These are phyloP conservation scores for Fusarium acutatum DNA, from an alignment of 2,329 filamentous ascomycete species.

Conservation along the genomic window DNA sequence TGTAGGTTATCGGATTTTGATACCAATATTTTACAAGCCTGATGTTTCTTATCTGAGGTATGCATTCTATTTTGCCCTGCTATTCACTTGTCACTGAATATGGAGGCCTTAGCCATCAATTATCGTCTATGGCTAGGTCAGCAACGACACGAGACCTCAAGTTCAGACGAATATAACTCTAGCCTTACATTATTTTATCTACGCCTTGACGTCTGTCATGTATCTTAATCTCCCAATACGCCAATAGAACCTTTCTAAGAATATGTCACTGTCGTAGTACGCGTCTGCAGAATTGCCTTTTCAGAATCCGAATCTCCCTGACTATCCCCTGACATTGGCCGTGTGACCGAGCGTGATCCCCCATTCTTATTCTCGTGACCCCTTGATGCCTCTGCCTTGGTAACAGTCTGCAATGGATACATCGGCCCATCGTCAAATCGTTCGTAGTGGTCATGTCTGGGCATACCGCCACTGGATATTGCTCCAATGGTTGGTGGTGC, in stretches of 20 bases:
- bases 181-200: neutral
- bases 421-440: conserved; percentile 2
- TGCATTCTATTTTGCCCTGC: neutral
- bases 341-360: neutral
- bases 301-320: conserved; percentile 12
- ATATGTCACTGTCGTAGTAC: conserved; percentile 1
- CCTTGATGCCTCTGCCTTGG: neutral
- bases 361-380: neutral
- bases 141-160: neutral
- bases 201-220: neutral
- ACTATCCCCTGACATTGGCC: neutral
- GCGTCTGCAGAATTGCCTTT: conserved; percentile 17
- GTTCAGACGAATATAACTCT: neutral
- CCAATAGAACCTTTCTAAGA: neutral
- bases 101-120: neutral
- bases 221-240: neutral
- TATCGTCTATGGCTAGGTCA: too few species aligned
- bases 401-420: conserved; percentile 11
- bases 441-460: conserved; percentile 5
- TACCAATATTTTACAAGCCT: too few species aligned
- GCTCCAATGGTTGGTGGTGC: conserved; percentile 15
- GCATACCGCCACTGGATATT: neutral
- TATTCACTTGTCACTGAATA: too few species aligned
- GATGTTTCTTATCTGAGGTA: neutral
- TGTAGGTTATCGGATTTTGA: neutral